phyloP scores from a whole-genome alignment of 495 filamentous ascomycete species.

The Cercophora newfieldiana region DNA sequence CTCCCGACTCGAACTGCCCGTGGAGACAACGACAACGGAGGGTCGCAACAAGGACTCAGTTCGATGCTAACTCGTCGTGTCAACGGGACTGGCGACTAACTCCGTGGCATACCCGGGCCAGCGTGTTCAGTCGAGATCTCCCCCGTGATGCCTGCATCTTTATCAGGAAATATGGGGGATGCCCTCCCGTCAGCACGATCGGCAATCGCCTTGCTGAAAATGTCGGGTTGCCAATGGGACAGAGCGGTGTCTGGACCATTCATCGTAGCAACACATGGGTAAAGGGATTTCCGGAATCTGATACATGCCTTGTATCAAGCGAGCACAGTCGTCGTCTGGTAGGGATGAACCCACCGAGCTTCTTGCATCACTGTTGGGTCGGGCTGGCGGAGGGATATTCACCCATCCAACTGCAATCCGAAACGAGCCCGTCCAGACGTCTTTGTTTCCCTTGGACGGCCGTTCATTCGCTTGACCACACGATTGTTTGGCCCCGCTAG shows the following conservation, averaged over 20 bases:
- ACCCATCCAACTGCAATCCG: constrained; percentile 1
- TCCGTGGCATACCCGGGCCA: too few relatives aligned
- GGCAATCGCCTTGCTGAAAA: background rate
- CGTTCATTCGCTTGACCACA: background rate
- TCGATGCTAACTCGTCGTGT: too few relatives aligned
- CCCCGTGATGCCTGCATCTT: background rate
- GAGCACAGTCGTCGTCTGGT: constrained; percentile 13
- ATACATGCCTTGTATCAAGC: constrained; percentile 23
- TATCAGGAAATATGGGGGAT: constrained; percentile 14
- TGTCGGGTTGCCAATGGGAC: constrained; percentile 1
- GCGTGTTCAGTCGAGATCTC: too few relatives aligned
- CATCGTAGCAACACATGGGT: constrained; percentile 13
- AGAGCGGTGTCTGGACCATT: background rate
- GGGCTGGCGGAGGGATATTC: background rate
- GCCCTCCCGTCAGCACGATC: constrained; percentile 5
- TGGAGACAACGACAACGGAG: too few relatives aligned
- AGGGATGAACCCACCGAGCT: constrained; percentile 14
- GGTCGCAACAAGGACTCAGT: too few relatives aligned
- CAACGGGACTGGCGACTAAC: too few relatives aligned
- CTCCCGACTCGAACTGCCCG: background rate
- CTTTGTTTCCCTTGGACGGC: background rate
- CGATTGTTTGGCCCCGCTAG: background rate
- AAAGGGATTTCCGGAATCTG: constrained; percentile 24
- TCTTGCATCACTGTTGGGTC: background rate
- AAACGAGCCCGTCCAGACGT: background rate